Evolutionary conservation across 1,284 basidiomycete species (phyloP), one percentile per base, ranked within the genome.

Genomic region (Violaceomyces palustris): DNA sequence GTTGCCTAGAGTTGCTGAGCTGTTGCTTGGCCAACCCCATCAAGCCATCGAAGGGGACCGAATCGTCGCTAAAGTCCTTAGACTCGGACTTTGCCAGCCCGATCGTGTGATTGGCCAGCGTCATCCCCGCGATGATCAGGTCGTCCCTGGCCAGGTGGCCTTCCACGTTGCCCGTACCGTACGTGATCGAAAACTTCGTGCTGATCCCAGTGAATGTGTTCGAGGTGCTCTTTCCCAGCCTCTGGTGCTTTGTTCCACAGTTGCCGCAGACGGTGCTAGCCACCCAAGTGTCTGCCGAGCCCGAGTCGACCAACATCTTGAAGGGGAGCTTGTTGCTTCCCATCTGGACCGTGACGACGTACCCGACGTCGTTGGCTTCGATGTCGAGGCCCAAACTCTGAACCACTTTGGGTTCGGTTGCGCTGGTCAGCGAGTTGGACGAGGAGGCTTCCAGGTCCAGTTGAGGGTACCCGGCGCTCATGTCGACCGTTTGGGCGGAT

Each of bases 221-320:
- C 3, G 86, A 88, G n/a, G 78, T 78, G 37, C 78, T 64, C 1
- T 78, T 8, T 15, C 87, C 86, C 27, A 91, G 80, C 74, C 83
- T 81, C 8, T 77, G 76, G 69, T 90, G 87, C 11, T 43, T 45
- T 11, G 39, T 37, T 1, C 55, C 50, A 24, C 68, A 71, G 5
- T 42, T 41, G 2, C 26, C 31, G 39, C 70, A 72, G 6, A 46
- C 24, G 8, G 56, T 49, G 42, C 50, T 50, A 0, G 64, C 53
- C 6, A 71, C 58, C 87, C 88, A 92, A 29, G 87, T 78, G 72
- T 92, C 88, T 12, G 86, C 83, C 7, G 84, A 87, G 25, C 88
- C 89, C 21, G 85, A 86, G 75, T 92, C 88, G 42, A 72, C 58
- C 38, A 91, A 79, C 64, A 92, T 74, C 25, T 79, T 77, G 75